Base-by-base conservation (phyloP, 192 early-diverging fungal species). In the Rhizophlyctis rosea region DNA sequence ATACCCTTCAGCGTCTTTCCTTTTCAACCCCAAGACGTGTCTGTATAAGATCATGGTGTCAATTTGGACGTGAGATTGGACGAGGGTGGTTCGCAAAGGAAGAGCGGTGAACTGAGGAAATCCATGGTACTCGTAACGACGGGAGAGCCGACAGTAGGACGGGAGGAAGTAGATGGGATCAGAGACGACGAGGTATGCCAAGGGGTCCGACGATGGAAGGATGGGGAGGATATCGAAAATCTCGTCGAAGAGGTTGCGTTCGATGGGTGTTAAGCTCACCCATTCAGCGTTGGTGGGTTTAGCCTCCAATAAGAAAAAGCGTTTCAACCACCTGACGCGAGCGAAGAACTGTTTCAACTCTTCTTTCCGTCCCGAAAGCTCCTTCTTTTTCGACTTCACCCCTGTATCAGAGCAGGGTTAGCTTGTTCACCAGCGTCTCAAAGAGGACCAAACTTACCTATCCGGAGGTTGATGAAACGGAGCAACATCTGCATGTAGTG, bases 231-330 rank as follows among this genome's bases (percentile, higher is more conserved):
- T 5, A 34, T 24, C 24, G 30, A 27, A 57, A 5, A 57, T 9
- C 56, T 57, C 56, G 30, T 57, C 11, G 16, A 57, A 24, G 56
- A 57, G 56, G 9, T 57, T 34, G 11, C 56, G 18, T 57, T 57
- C 56, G 18, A 24, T 7, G 5, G 56, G 16, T n/a, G 29, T 7
- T 27, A 57, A 14, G 25, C 24, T 27, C 16, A 5, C 56, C 24
- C n/a, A n/a, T n/a, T 53, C 24, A 16, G 51, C 7, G 11, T 9
- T 9, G 16, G 16, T 16, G 24, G 51, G 51, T 11, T 18, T 27
- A 11, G 9, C 24, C 27, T 9, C 51, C 24, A 24, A 53, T 11
- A 24, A 23, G 11, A 27, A 16, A 9, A 53, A 24, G 51, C 11
- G 51, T 53, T 53, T 53, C 13, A 53, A 16, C 11, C 24, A 53